These are phyloP conservation scores for Pleodorina starrii DNA, from an alignment of 139 green algal species.

Conservation along the genomic window DNA sequence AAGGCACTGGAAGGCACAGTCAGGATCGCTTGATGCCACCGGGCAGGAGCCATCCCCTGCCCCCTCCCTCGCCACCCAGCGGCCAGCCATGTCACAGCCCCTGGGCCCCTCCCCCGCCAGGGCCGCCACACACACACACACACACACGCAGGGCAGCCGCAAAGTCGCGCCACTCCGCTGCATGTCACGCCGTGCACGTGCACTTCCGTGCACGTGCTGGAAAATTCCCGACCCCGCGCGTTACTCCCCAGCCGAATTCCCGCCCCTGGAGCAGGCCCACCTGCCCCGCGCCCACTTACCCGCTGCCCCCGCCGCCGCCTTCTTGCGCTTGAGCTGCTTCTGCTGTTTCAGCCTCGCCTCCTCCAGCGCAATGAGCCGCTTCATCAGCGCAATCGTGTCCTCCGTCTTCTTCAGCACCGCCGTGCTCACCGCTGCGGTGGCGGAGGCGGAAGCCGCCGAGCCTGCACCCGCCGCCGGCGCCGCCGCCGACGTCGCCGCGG, in stretches of 20 bases:
- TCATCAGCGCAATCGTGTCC: constrained; percentile 36
- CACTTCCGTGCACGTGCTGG: neutral
- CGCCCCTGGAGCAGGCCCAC: neutral
- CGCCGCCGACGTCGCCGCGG: no score
- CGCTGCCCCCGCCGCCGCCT: neutral
- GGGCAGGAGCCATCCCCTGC: no score
- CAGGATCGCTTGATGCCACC: no score
- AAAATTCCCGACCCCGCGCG: neutral
- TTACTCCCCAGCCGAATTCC: neutral
- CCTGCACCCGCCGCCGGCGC: neutral
- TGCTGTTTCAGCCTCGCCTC: constrained; percentile 19
- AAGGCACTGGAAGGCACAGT: no score
- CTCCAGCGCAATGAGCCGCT: constrained; percentile 35
- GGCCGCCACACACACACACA: neutral
- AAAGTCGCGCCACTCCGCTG: neutral
- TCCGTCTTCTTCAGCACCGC: constrained; percentile 38
- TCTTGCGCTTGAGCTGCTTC: constrained; percentile 33
- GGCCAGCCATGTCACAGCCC: no score
- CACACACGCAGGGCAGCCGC: neutral
- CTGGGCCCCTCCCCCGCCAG: no score
- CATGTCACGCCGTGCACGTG: neutral
- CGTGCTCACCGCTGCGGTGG: neutral
- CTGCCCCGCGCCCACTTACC: neutral
- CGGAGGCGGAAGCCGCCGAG: neutral
- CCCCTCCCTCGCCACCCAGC: no score